Evolutionary conservation across 1,284 basidiomycete genomes (phyloP), one percentile per base, ranked within the genome.

Genomic region (Sporisorium graminicola): DNA sequence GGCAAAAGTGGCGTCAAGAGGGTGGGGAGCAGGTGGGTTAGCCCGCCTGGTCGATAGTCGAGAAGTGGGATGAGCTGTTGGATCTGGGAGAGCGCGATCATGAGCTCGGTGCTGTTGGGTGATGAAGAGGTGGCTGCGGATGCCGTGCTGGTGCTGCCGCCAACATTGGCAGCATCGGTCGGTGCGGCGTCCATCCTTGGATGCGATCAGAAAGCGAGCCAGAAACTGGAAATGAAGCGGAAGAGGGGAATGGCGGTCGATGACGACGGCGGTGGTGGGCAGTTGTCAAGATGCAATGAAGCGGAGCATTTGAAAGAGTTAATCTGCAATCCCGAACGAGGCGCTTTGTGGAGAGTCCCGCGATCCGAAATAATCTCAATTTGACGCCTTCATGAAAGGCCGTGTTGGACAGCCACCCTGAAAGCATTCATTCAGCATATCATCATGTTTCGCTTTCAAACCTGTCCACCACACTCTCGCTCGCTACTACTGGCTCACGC

Each of bases 11-110:
- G 69, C 26, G 55, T 51, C n/a, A 76, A 50, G 1, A 76, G 60
- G 2, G 57, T 55, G 27, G 61, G 59, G 0, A 76, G 33, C 7
- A 76, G 46, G 33, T 72, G 68, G 26, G 65, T 53, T 4, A 76
- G 62, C 3, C 74, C 74, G 14, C 65, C 61, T 2, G 74, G 74
- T 9, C 64, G 63, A 53, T 65, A 72, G 26, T 76, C 74, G 50
- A 76, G 74, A 3, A 76, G 55, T 20, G 74, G 68, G 44, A 68
- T 76, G 46, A 76, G 63, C 16, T 71, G 69, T 33, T 76, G 74
- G 40, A 76, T 72, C 9, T 72, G 74, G 14, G 74, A 72, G 10
- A 76, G 61, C 4, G 74, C 63, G 8, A 72, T 60, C 74, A 76
- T 71, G 53, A 76, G 74, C 50, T 76, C 68, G 42, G 74, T 72